Base-by-base conservation (phyloP, 495 filamentous ascomycete genomes). In the Tuber calosporum region DNA sequence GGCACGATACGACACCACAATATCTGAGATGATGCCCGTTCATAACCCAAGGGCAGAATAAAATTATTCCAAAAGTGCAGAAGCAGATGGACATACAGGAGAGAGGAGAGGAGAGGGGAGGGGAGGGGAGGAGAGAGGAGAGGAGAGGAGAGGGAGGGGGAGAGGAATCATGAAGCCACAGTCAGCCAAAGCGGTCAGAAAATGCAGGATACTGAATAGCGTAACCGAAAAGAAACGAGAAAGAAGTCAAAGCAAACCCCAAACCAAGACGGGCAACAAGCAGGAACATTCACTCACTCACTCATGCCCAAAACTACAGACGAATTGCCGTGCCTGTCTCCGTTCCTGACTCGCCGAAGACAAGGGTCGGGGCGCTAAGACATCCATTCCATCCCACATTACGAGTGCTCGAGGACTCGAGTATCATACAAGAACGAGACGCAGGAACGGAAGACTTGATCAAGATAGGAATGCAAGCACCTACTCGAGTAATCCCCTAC, bases 331-430 rank as follows among this genome's bases (percentile, higher is more conserved):
- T 39, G 53, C 38, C 48, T 13, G 69, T 53, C 39, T 11, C 39
- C 39, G 70, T 34, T 62, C 37, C 45, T 34, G 42, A 19, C 22
- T 20, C 66, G 40, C 48, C 70, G 34, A 48, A 40, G 37, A 17
- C 43, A 41, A 41, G 73, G 78, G 78, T 76, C 78, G 75, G 70
- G 77, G 78, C 78, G 78, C 78, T 79, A 79, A 79, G 78, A 79
- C 78, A 79, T 70, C 68, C 75, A 70, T 69, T 67, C 72, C 69
- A 69, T 38, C 36, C 74, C 53, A 62, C n/a, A n/a, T n/a, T n/a
- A n/a, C n/a, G n/a, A n/a, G n/a, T n/a, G n/a, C n/a, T n/a, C n/a
- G n/a, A n/a, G n/a, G n/a, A n/a, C n/a, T n/a, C n/a, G n/a, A n/a
- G n/a, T n/a, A n/a, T n/a, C 11, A 26, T 17, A 62, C 53, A 62